Evolutionary conservation across 2,329 filamentous ascomycete species (phyloP), one percentile per base, ranked within the genome.

Genomic region (Pseudovirgaria hyperparasitica): DNA sequence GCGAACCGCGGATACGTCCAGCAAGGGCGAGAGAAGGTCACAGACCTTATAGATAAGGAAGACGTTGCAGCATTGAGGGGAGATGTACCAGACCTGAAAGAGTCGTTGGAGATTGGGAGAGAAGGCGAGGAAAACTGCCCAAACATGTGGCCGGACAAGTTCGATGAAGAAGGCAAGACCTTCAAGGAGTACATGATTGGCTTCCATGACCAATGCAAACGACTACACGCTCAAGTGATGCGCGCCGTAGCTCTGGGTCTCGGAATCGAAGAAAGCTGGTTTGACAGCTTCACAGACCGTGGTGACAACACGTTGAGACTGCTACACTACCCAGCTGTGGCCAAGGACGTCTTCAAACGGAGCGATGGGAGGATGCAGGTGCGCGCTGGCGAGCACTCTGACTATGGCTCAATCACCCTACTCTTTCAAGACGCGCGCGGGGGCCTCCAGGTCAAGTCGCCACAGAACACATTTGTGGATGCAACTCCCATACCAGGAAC

Each of bases 171-270:
- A 16, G 70, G 67, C 4, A 59, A 67, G 23, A 49, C 58, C 3
- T 92, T 92, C 60, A 76, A 72, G 42, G 43, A 60, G n/a, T 66
- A 65, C 11, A 92, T 92, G 82, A 50, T 74, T 25, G 54, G 54
- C 4, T 94, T 94, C 53, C 80, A 78, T 39, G 64, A 65, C n/a
- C 63, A 65, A 33, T 92, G 84, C 54, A 81, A 84, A 50, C 49
- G 57, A 9, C 52, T 94, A 29, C 80, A 94, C 51, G 61, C 71
- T 16, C 63, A 85, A 36, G 69, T 92, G 12, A 92, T 92, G 82
- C 64, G 77, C 4, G 81, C 82, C 6, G 82, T 92, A 35, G 82
- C 82, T 1, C 57, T 87, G n/a, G 84, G 79, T 0, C 73, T 92
- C 70, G 76, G 68, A 0, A 59, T 90, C 10, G 67, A 74, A 0